Percentiles rank a stretch among this genome's conserved stretches.
Evolutionary conservation across 192 early-diverging fungal genomes (phyloP).

Genomic region (Podila epigama): DNA sequence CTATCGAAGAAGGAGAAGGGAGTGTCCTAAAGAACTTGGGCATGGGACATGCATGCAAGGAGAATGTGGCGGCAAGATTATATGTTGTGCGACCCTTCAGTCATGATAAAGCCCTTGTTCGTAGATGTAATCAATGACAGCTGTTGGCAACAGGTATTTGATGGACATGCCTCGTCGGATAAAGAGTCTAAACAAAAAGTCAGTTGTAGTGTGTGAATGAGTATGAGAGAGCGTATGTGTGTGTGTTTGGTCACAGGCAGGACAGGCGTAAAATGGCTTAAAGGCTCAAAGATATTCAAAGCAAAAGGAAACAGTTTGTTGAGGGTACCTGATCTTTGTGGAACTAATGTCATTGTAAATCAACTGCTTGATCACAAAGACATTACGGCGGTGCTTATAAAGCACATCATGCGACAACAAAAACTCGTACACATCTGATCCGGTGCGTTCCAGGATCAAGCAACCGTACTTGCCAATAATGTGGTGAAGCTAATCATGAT

Average conservation of each 20-base stretch:
- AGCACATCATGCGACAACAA: slow-evolving; percentile 90
- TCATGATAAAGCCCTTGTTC: slow-evolving; percentile 75
- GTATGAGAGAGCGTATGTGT: too few relatives aligned
- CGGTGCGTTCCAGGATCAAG: slow-evolving; percentile 94
- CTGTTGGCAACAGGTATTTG: slow-evolving; percentile 92
- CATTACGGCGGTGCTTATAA: slow-evolving; percentile 88
- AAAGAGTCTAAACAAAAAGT: slow-evolving; percentile 70
- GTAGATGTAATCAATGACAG: slow-evolving; percentile 91
- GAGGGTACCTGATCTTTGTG: slow-evolving; percentile 93
- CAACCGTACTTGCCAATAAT: slow-evolving; percentile 94
- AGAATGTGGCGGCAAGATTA: too few relatives aligned
- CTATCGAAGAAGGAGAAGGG: too few relatives aligned
- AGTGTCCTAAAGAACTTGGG: too few relatives aligned
- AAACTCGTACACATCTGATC: slow-evolving; percentile 93
- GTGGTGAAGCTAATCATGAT: slow-evolving; percentile 73
- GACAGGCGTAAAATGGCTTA: too few relatives aligned
- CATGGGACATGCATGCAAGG: too few relatives aligned
- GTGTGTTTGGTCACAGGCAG: background rate
- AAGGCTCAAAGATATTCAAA: background rate
- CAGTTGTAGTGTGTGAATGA: background rate
- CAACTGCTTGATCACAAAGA: slow-evolving; percentile 93
- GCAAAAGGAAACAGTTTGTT: background rate
- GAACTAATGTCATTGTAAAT: slow-evolving; percentile 99
- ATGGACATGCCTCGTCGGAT: slow-evolving; percentile 94
- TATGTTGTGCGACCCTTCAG: too few relatives aligned